A percentile compares a stretch with the other conserved stretches of the same genome.
Evolutionary conservation across 805 yeast species (phyloP).

Genomic region (Saccharomycopsis oosterbeekiorum): DNA sequence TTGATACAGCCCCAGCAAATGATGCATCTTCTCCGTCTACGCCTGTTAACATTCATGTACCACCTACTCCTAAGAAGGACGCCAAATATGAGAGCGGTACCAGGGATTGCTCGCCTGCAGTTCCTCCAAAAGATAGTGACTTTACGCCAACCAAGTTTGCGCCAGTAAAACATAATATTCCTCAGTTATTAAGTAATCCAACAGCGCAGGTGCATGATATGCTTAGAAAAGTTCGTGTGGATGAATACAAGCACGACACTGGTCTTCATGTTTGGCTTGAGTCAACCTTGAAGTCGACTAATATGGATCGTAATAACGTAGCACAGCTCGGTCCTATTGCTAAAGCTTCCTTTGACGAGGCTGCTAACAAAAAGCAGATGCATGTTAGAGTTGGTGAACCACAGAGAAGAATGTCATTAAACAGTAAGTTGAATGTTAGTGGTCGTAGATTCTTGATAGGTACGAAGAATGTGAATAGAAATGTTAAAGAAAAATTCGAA

Average conservation of each 20-base stretch:
- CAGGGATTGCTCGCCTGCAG: constrained; percentile 13
- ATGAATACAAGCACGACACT: constrained; percentile 15
- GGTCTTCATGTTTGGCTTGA: constrained; percentile 17
- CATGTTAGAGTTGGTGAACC: not conserved
- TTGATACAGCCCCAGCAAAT: not conserved
- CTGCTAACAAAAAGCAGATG: constrained; percentile 7
- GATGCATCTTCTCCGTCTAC: not conserved
- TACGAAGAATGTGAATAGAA: constrained; percentile 17
- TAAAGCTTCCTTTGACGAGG: constrained; percentile 15
- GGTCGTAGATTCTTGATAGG: constrained; percentile 15
- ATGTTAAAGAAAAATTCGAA: constrained; percentile 16
- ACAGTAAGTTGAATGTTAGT: constrained; percentile 12
- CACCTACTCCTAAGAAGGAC: not conserved
- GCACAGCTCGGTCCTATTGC: constrained; percentile 14
- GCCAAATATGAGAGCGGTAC: not conserved
- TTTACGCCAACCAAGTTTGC: constrained; percentile 10
- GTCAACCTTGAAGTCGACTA: constrained; percentile 7
- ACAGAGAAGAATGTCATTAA: constrained; percentile 15
- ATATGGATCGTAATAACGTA: not conserved
- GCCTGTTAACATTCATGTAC: not conserved
- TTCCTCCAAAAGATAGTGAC: constrained; percentile 16
- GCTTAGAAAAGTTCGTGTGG: constrained; percentile 12
- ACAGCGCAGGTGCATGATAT: constrained; percentile 15
- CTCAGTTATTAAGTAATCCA: constrained; percentile 1
- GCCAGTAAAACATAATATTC: constrained; percentile 13